Base-by-base conservation (phyloP, 352 stramenopile genomes). In the Globisporangium nagaii region DNA sequence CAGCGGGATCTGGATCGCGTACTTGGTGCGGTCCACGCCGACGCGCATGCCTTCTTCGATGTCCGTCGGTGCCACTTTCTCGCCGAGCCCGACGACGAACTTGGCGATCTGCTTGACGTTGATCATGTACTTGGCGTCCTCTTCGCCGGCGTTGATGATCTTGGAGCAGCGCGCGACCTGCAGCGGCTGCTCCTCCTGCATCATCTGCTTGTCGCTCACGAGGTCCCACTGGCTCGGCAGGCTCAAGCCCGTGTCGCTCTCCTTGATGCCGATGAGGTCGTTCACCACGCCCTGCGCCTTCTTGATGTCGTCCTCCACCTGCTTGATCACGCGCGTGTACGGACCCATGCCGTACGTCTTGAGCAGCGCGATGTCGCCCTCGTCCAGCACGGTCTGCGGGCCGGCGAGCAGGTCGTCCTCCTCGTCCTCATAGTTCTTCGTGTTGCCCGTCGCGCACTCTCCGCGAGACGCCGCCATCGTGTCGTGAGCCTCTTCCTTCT, bases 51-150 rank as follows among this genome's bases (percentile, higher is more conserved):
- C 96, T 63, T 99, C 97, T 73, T 99, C 97, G 58, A 99, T 98
- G 65, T 99, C 97, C 13, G 97, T 99, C 1, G 97, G 96, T 3
- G 97, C 96, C 0, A 99, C 97, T 69, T 99, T 98, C 61, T 99
- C 96, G 36, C 96, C 97, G 0, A 99, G 69, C 4, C 94, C 96
- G 13, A 99, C 97, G 17, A 99, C 97, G 68, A 99, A 99, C 77
- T 99, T 99, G 59, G 97, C 97, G 79, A 99, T 99, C 76, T 99
- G 97, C 70, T 99, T 98, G 60, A 99, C 94, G 72, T 99, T 99
- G 65, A 99, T 99, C 47, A 99, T 97, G 81, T 99, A 99, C 76
- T 99, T 99, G 68, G 96, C 95, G 58, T 97, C 89, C 45, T 98
- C 90, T 53, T 94, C 88, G 36, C 82, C 90, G 19, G 88, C 84